Evolutionary conservation across 2,329 filamentous ascomycete genomes (phyloP).

Genomic region (Paecilomyces fulvus): DNA sequence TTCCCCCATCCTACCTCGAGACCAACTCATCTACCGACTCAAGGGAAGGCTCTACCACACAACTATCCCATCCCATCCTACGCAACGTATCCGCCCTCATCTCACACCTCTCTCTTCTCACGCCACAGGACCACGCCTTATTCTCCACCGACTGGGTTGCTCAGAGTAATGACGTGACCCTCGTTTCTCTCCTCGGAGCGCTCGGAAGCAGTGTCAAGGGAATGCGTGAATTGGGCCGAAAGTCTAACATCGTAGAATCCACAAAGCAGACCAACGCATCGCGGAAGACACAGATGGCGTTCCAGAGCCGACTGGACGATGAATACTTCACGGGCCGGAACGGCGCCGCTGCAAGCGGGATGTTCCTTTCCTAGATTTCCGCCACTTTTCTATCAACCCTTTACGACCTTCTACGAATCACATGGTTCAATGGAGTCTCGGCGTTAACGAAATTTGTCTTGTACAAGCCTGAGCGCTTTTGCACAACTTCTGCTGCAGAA

Average conservation of each 20-base stretch:
- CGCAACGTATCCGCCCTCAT: constrained; percentile 83
- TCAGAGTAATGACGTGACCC: constrained; percentile 74
- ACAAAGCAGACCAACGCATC: constrained; percentile 13
- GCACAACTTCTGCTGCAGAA: no score
- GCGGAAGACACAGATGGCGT: constrained; percentile 16
- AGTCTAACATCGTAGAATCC: constrained; percentile 54
- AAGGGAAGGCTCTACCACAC: constrained; percentile 20
- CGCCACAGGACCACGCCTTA: constrained; percentile 57
- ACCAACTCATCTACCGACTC: constrained; percentile 29
- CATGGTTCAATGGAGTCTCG: not conserved
- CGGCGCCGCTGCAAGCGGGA: not conserved
- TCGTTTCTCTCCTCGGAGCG: constrained; percentile 66
- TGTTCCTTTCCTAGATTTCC: not conserved
- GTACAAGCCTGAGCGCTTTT: not conserved
- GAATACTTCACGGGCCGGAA: constrained; percentile 14
- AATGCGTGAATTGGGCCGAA: constrained; percentile 66
- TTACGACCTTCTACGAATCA: not conserved
- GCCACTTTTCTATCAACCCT: not conserved
- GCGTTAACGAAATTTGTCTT: not conserved
- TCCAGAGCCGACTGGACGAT: constrained; percentile 18
- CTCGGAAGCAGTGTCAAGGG: constrained; percentile 65
- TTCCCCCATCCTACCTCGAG: constrained; percentile 58
- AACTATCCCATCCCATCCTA: constrained; percentile 58
- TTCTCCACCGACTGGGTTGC: constrained; percentile 65
- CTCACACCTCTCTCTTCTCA: constrained; percentile 71